Percentiles rank a stretch among this genome's conserved stretches.
phyloP scores from a whole-genome alignment of 2,329 filamentous ascomycete species.

The Thermochaetoides dissita region DNA sequence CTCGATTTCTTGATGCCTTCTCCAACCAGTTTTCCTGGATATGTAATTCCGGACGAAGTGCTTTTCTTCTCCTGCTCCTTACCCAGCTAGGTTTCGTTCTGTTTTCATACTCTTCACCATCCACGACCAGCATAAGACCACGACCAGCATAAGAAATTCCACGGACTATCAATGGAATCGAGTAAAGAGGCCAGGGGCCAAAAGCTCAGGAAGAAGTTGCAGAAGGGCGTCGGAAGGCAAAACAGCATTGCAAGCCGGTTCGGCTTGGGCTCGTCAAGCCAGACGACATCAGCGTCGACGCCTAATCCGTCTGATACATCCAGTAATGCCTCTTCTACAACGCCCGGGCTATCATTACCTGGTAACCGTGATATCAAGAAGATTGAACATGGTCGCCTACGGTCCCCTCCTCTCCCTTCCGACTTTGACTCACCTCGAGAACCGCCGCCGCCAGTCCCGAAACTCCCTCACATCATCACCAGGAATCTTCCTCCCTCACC shows the following conservation, averaged over 20 bases:
- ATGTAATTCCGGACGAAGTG: too few species aligned
- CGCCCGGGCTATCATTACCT: too few species aligned
- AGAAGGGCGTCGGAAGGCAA: slow-evolving; percentile 18
- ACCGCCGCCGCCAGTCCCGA: slow-evolving; percentile 18
- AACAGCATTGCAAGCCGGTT: slow-evolving; percentile 8
- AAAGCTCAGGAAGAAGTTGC: slow-evolving; percentile 21
- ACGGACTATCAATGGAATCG: slow-evolving; percentile 12
- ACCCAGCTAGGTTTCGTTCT: too few species aligned
- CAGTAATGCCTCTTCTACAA: slow-evolving; percentile 8
- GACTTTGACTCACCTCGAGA: slow-evolving; percentile 7
- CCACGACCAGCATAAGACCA: too few species aligned
- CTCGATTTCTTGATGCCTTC: too few species aligned
- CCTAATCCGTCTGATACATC: slow-evolving; percentile 22
- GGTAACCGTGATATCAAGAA: too few species aligned
- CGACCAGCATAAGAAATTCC: too few species aligned
- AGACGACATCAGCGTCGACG: slow-evolving; percentile 15
- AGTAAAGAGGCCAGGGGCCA: slow-evolving; percentile 12
- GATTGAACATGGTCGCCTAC: too few species aligned
- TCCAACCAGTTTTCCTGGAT: too few species aligned
- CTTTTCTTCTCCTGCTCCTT: too few species aligned
- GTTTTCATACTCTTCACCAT: too few species aligned
- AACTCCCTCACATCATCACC: slow-evolving; percentile 23
- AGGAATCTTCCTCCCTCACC: slow-evolving; percentile 7
- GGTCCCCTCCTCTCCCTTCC: slow-evolving; percentile 9
- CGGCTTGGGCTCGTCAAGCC: slow-evolving; percentile 9